A percentile compares a stretch with the other conserved stretches of the same genome.
Conservation (phyloP, 768 basidiomycete genomes). For the Agaricus sinodeliciosus region DNA sequence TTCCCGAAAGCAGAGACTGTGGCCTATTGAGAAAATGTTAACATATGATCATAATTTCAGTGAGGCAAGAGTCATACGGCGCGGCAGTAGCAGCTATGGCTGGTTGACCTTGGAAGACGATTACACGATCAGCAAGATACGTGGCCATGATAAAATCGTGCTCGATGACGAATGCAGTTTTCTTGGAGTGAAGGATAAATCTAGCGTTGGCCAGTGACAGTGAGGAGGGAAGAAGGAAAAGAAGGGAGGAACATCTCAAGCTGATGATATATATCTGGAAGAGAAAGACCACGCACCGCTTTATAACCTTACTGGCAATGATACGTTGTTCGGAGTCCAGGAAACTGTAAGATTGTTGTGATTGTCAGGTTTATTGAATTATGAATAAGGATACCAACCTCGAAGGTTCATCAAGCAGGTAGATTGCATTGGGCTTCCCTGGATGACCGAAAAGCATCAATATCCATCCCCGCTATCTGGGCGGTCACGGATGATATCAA, state of each 20-base stretch:
- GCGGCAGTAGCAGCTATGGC: slow-evolving; percentile 86
- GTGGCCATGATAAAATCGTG: slow-evolving; percentile 99
- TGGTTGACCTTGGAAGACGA: slow-evolving; percentile 85
- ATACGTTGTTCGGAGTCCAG: slow-evolving; percentile 99
- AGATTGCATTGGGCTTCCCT: slow-evolving; percentile 80
- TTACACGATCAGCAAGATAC: slow-evolving; percentile 96
- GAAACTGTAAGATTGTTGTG: slow-evolving; percentile 49
- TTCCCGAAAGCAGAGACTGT: slow-evolving; percentile 89
- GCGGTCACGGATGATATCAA: neutral
- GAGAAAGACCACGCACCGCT: slow-evolving; percentile 49
- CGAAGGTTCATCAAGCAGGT: slow-evolving; percentile 94
- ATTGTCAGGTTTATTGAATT: neutral
- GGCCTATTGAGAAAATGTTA: slow-evolving; percentile 44
- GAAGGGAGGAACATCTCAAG: neutral
- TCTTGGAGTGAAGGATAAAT: slow-evolving; percentile 94
- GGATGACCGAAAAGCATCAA: neutral
- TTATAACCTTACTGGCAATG: slow-evolving; percentile 95
- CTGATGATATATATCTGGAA: neutral
- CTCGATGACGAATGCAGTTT: slow-evolving; percentile 98
- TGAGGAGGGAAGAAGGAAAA: neutral
- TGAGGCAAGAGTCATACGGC: slow-evolving; percentile 48
- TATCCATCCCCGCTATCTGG: neutral
- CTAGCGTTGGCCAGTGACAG: slow-evolving; percentile 25
- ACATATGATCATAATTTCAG: neutral
- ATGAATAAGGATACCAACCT: slow-evolving; percentile 35